phyloP scores from a whole-genome alignment of 495 filamentous ascomycete species.

The Penicillium cinerascens region DNA sequence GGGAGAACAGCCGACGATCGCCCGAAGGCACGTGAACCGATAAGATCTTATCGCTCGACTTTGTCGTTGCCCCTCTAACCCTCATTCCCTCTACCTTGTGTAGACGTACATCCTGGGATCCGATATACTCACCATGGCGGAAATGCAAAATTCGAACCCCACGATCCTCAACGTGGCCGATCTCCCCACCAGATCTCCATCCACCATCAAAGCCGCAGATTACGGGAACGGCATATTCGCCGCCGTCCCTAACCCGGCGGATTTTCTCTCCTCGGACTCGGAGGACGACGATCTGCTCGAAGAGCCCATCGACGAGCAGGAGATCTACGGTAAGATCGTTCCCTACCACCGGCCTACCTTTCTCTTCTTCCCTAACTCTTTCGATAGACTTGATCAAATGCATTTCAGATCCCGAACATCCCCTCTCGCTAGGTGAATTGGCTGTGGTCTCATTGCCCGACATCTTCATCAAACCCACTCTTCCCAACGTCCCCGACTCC shows the following conservation, averaged over 20 bases:
- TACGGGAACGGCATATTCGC: conserved; percentile 38
- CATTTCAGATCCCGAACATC: conserved; percentile 95
- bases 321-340: conserved; percentile 76
- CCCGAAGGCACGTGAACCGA: conserved; percentile 9
- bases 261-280: conserved; percentile 42
- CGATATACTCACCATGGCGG: conserved; percentile 26
- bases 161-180: conserved; percentile 88
- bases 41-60: not conserved
- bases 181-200: conserved; percentile 73
- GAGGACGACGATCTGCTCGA: conserved; percentile 60
- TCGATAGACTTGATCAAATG: conserved; percentile 79
- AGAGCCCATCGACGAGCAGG: conserved; percentile 92
- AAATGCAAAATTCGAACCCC: conserved; percentile 88
- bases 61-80: conserved; percentile 10
- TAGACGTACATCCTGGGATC: not conserved
- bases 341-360: not conserved
- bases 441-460: conserved; percentile 93
- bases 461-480: conserved; percentile 70
- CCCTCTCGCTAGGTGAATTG: conserved; percentile 84
- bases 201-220: conserved; percentile 41
- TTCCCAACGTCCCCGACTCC: conserved; percentile 43
- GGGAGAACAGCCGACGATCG: conserved; percentile 3
- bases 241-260: conserved; percentile 25
- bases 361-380: not conserved
- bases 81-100: conserved; percentile 4